These are phyloP conservation scores for Yamadazyma pseudoaaseri DNA, from an alignment of 1,139 yeast species.

Conservation along the genomic window DNA sequence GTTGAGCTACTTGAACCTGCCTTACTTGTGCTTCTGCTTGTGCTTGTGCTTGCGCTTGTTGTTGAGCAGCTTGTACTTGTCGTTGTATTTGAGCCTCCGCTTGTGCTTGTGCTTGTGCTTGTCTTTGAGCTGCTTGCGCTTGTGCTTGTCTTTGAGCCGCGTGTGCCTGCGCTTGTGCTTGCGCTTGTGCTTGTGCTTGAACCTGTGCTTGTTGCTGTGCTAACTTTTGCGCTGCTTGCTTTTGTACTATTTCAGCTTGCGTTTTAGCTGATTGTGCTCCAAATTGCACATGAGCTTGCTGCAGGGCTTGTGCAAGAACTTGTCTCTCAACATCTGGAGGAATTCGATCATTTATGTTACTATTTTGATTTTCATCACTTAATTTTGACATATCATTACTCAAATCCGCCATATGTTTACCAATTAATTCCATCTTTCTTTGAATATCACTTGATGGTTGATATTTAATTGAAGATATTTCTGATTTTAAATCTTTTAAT, in stretches of 20 bases:
- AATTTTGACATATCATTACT: constrained; percentile 16
- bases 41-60: constrained; percentile 5
- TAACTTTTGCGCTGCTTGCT: not conserved
- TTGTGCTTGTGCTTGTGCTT: constrained; percentile 5
- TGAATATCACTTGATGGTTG: constrained; percentile 5
- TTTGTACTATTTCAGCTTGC: no score
- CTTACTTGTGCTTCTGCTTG: constrained; percentile 3
- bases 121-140: not conserved
- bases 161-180: not conserved
- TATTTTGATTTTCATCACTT: not conserved
- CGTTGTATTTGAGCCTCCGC: not conserved
- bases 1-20: constrained; percentile 1
- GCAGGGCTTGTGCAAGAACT: no score
- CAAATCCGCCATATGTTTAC: constrained; percentile 18
- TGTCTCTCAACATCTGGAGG: not conserved
- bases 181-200: not conserved
- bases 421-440: constrained; percentile 15
- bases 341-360: not conserved
- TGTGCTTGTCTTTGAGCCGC: not conserved
- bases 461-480: constrained; percentile 2
- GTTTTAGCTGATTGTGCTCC: not conserved
- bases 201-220: not conserved
- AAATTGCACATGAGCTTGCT: no score
- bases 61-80: constrained; percentile 1
- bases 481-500: constrained; percentile 5